Base-by-base conservation (phyloP, 2,329 filamentous ascomycete species). In the Claviceps monticola region DNA sequence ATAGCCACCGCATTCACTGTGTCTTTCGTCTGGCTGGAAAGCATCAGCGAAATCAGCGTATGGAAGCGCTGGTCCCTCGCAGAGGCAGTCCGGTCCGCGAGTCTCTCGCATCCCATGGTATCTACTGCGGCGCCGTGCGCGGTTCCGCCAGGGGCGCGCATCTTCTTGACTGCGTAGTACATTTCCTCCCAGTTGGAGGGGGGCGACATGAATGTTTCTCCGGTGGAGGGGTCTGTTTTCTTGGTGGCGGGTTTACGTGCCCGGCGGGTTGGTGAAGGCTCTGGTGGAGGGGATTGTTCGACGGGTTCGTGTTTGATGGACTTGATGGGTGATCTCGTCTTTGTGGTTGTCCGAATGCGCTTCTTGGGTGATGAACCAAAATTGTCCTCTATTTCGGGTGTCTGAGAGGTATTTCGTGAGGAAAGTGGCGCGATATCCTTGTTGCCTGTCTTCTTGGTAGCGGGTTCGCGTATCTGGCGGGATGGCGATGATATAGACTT, bases 21-120 rank as follows among this genome's bases (percentile, higher is more conserved):
- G 67, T 96, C 90, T 65, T 95, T 95, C 9, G 90, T 96, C 71
- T 96, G 90, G 48, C 84, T 88, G 38, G 85, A 91, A 37, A 96
- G 76, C 90, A 96, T 95, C 56, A 96, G 74, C 14, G 89, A 80
- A 41, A 95, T 75, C 34, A 96, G 78, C 3, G 88, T 95, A 62
- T 96, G 90, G 60, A 94, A 90, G 6, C 90, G 79, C 63, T 82
- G 81, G 62, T 79, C 77, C 53, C 69, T 72, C 26, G 72, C 64
- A 53, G 69, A 73, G 11, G 76, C 74, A 1, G 60, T 66, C 16
- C 69, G 64, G 47, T 75, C 70, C 2, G 86, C 86, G 9, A 93
- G 74, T 7, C 79, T 78, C 67, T 89, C 89, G 68, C 93, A 98
- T 11, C 93, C 93, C 90, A 97, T 96, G 0, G 91, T 97, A 66